Evolutionary conservation across 2,329 filamentous ascomycete genomes (phyloP), one percentile per base, ranked within the genome.

Genomic region (Acephala macrosclerotiorum): DNA sequence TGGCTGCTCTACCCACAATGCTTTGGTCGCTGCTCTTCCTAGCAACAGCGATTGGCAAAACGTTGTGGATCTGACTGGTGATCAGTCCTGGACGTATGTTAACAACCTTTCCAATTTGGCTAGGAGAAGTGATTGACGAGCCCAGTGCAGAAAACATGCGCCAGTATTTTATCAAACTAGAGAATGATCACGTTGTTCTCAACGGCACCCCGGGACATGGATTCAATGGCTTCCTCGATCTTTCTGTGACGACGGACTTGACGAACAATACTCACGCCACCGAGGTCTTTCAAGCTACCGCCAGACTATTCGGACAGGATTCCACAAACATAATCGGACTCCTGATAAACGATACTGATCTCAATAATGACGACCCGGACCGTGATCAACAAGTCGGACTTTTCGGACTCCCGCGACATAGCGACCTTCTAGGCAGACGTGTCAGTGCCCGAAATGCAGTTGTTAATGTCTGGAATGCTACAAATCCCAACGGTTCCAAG

Each of bases 121-220:
- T 18, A 68, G 63, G 53, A 47, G 66, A 3, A 56, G 66, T 36
- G 60, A 65, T 35, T 68, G 60, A 56, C 58, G n/a, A n/a, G 61
- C 9, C 58, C 63, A 16, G 53, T 42, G 3, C 40, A 65, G 6
- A 58, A 56, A 6, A 63, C 63, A 14, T 51, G 59, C 25, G 57
- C 57, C 9, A 58, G 56, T 12, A 65, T 72, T 5, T 47, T 68
- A 65, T 36, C 58, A 53, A 2, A 61, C 42, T 2, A 20, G 59
- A 29, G 63, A 59, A 1, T 56, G 80, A 81, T 69, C 76, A 79
- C 60, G 82, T 82, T 61, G 71, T 81, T 0, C 74, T 79, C 0
- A 72, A 73, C 14, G 77, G 75, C 7, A 77, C 77, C 29, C 56
- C 58, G 3, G 68, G 72, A 3, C 72, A 74, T 61, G 72, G 72